A percentile compares a stretch with the other conserved stretches of the same genome.
These are phyloP conservation scores for Penicillium pancosmium DNA, from an alignment of 495 filamentous ascomycete genomes.

Conservation along the genomic window DNA sequence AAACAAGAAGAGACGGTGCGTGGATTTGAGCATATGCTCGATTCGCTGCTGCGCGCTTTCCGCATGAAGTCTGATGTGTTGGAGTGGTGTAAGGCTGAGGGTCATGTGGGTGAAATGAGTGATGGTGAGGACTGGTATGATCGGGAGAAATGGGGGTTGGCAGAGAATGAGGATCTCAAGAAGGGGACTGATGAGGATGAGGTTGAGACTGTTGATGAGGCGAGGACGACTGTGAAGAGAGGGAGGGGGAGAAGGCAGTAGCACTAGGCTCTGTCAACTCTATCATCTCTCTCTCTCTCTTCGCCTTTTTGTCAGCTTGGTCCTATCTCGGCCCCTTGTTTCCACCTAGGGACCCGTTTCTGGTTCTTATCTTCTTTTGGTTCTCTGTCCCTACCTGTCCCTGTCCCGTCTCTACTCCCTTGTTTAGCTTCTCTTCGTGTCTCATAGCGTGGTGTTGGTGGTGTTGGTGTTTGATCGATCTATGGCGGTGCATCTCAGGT, in stretches of 20 bases:
- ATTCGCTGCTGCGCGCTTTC: constrained; percentile 75
- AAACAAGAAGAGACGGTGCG: constrained; percentile 95
- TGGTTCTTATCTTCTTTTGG: too few relatives aligned
- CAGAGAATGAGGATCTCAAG: constrained; percentile 71
- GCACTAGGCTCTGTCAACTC: not conserved
- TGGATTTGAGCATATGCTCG: constrained; percentile 72
- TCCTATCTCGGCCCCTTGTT: not conserved
- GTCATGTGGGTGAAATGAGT: constrained; percentile 80
- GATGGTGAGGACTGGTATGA: constrained; percentile 98
- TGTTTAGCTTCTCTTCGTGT: constrained; percentile 5
- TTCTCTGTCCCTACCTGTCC: not conserved
- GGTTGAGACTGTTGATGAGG: constrained; percentile 70
- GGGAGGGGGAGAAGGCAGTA: constrained; percentile 44
- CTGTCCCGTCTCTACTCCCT: not conserved
- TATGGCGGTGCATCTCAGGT: constrained; percentile 11
- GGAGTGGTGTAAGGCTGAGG: constrained; percentile 88
- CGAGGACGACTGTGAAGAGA: constrained; percentile 74
- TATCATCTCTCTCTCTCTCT: not conserved
- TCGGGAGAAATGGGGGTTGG: constrained; percentile 81
- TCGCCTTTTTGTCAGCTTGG: not conserved
- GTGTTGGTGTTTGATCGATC: constrained; percentile 24
- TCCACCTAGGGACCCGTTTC: too few relatives aligned
- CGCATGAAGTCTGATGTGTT: constrained; percentile 77
- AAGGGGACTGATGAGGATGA: constrained; percentile 94
- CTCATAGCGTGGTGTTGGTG: constrained; percentile 35